Base-by-base conservation (phyloP, 768 basidiomycete genomes). In the Gyrodon lividus region DNA sequence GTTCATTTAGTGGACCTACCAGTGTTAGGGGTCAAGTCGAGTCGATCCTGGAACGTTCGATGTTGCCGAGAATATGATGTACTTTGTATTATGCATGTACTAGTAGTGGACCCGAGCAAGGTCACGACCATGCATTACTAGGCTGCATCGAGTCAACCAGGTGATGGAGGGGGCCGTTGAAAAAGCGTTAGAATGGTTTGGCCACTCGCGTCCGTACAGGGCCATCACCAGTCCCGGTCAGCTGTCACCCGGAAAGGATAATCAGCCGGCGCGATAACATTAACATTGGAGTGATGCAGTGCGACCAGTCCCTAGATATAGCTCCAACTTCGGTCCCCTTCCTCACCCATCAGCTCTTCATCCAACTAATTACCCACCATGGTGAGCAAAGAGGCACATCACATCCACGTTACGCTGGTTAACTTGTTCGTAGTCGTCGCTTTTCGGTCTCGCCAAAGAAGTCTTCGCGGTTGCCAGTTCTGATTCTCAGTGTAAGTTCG, bases 381-480 rank as follows among this genome's bases (percentile, higher is more conserved):
- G 66, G 66, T 68, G 52, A 43, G 66, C 42, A 22, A 2, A n/a
- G 26, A 6, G 28, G 20, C 24, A 2, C 17, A 26, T 30, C 24
- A 2, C 17, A 26, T 30, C 26, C 26, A 2, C 23, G 17, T 26
- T 10, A 10, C 53, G 1, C 34, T n/a, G 1, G 13, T 35, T 54
- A 26, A 57, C n/a, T 28, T 26, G 23, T 23, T 7, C 23, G 48
- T 31, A 87, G 89, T 87, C 89, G 54, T 76, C 66, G 52, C 78
- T 91, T 60, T 76, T 88, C 33, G 81, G 80, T 51, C 66, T 91
- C 58, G 90, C 87, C 9, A 85, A 89, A 69, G 67, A 90, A 68
- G 81, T 78, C 58, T 67, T 79, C 34, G 73, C 81, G 3, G 58
- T 63, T 82, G 82, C 73, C 58, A 40, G 34, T 26, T 34, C 48